Conservation (phyloP, 1,284 basidiomycete genomes). For the Mrakiaceae sp. region DNA sequence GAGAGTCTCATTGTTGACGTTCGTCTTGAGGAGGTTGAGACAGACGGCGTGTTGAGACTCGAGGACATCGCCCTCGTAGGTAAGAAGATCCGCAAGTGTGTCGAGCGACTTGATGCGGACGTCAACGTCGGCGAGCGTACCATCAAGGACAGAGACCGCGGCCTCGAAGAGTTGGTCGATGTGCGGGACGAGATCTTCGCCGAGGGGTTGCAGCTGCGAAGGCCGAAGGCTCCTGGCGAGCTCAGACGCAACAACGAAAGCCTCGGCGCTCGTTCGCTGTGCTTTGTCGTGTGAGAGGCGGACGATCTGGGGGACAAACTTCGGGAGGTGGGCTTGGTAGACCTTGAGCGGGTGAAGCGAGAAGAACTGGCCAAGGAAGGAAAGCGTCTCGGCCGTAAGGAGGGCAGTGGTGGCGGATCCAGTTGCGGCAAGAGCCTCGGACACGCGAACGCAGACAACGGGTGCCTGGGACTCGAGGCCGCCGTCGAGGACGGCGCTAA, state of each 20-base stretch:
- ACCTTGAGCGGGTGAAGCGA: conserved; percentile 59
- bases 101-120: conserved; percentile 74
- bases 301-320: conserved; percentile 60
- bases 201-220: conserved; percentile 26
- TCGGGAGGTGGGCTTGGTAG: conserved; percentile 51
- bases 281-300: conserved; percentile 48
- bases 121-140: conserved; percentile 79
- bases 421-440: conserved; percentile 30
- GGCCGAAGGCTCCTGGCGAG: conserved; percentile 38
- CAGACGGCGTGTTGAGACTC: conserved; percentile 29
- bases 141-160: conserved; percentile 57
- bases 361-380: conserved; percentile 77
- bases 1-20: conserved; percentile 50
- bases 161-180: conserved; percentile 60
- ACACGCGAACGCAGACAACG: conserved; percentile 36
- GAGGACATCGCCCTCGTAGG: conserved; percentile 63
- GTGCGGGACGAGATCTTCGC: conserved; percentile 36
- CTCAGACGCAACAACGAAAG: conserved; percentile 48
- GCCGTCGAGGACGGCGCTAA: conserved; percentile 71
- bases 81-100: conserved; percentile 72
- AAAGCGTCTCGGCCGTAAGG: conserved; percentile 65
- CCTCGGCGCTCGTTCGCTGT: conserved; percentile 50
- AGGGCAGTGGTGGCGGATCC: conserved; percentile 18
- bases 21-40: conserved; percentile 58
- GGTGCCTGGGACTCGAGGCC: conserved; percentile 62